Conservation (phyloP, 1,284 basidiomycete genomes). For the Vanrija humicola region DNA sequence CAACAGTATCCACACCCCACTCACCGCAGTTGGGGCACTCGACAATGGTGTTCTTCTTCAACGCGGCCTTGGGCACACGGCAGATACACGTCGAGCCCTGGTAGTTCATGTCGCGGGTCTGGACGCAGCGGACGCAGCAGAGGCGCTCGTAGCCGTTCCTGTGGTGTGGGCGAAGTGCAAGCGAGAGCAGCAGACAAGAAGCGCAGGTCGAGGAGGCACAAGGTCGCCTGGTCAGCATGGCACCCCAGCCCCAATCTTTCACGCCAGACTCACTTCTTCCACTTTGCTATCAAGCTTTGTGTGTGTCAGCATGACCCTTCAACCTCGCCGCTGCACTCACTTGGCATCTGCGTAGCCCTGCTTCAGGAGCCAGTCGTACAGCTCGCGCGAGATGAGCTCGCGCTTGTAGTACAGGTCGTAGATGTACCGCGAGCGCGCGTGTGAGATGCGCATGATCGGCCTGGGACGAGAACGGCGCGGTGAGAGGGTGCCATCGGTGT, state of each 20-base stretch:
- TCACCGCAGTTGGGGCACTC: constrained; percentile 94
- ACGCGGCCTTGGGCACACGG: constrained; percentile 89
- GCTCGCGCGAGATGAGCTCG: constrained; percentile 85
- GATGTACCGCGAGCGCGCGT: constrained; percentile 91
- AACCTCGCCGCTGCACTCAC: constrained; percentile 54
- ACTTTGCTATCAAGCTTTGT: constrained; percentile 92
- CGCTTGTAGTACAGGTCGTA: constrained; percentile 99
- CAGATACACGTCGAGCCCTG: constrained; percentile 99
- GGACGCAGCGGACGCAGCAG: constrained; percentile 95
- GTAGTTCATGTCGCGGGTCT: constrained; percentile 99
- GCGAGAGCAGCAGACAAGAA: not conserved
- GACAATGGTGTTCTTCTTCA: constrained; percentile 87
- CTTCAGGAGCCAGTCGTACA: constrained; percentile 98
- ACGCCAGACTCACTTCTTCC: constrained; percentile 68
- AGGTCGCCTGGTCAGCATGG: not conserved
- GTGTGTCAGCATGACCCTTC: constrained; percentile 1
- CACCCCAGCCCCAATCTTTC: not conserved
- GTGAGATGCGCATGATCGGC: constrained; percentile 96
- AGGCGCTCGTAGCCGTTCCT: constrained; percentile 91
- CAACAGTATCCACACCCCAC: constrained; percentile 30
- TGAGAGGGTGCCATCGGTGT: not conserved
- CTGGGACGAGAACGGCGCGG: constrained; percentile 12
- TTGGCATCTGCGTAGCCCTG: constrained; percentile 96
- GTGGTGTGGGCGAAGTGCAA: not conserved
- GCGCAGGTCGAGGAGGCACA: not conserved